Evolutionary conservation across 2,329 filamentous ascomycete species (phyloP).

Genomic region (Lachnellula cervina): DNA sequence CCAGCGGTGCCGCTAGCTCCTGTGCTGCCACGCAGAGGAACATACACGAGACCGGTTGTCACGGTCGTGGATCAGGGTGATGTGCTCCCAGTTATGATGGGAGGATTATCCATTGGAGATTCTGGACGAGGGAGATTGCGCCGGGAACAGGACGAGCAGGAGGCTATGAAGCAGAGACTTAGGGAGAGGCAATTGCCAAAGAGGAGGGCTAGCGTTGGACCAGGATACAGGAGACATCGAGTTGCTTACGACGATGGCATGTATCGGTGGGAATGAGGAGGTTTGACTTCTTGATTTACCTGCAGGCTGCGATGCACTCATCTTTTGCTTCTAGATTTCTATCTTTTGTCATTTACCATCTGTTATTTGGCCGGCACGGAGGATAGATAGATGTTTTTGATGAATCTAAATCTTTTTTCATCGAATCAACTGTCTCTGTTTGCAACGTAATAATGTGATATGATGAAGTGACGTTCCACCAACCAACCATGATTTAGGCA

Average conservation of each 20-base stretch:
- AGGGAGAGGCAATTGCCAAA: conserved; percentile 23
- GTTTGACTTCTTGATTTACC: conserved; percentile 7
- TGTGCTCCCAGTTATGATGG: conserved; percentile 15
- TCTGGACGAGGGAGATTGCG: conserved; percentile 4
- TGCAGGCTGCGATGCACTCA: neutral
- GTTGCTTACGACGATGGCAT: conserved; percentile 29
- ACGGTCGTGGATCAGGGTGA: conserved; percentile 23
- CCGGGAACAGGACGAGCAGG: conserved; percentile 16
- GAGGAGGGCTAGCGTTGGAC: conserved; percentile 21
- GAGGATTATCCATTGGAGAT: conserved; percentile 8
- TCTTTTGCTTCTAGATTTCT: neutral
- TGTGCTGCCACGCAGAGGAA: conserved; percentile 4
- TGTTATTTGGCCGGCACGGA: no score
- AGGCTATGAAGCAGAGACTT: conserved; percentile 20
- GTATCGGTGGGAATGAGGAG: conserved; percentile 32
- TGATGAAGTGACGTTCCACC: no score
- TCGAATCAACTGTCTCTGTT: no score
- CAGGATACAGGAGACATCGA: conserved; percentile 20
- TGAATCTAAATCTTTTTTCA: no score
- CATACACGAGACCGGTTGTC: conserved; percentile 17
- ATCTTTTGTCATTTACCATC: no score
- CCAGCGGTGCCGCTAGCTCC: conserved; percentile 24
- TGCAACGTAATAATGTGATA: no score
- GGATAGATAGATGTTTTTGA: no score
- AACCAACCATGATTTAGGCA: no score